phyloP scores from a whole-genome alignment of 495 filamentous ascomycete genomes.

The Penicillium desertorum region DNA sequence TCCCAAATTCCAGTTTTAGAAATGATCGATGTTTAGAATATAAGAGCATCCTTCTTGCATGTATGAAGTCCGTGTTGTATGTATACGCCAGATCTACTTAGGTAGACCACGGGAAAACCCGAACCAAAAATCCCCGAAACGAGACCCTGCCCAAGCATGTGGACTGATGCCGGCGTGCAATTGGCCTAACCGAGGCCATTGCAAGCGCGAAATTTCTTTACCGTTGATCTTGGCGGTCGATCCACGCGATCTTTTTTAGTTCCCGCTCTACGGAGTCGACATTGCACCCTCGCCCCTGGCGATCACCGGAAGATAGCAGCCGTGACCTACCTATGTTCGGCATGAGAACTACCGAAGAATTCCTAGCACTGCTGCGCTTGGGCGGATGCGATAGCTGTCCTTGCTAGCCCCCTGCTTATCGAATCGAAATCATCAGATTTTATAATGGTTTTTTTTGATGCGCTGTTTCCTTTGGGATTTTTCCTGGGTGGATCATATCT shows the following conservation, averaged over 20 bases:
- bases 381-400: not conserved
- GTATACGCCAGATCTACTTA: not conserved
- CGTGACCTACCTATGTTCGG: not conserved
- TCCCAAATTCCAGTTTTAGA: too few species aligned
- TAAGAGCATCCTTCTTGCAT: not conserved
- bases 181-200: not conserved
- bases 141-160: not conserved
- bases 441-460: not conserved
- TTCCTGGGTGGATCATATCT: not conserved
- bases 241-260: slow-evolving; percentile 9
- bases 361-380: not conserved
- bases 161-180: not conserved
- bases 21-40: not conserved
- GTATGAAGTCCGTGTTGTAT: not conserved
- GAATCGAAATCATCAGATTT: too few species aligned
- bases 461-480: not conserved
- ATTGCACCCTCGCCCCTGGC: slow-evolving; percentile 8
- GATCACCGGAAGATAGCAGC: slow-evolving; percentile 7
- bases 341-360: not conserved
- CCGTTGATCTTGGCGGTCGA: slow-evolving; percentile 6
- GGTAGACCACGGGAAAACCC: not conserved
- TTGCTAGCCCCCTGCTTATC: not conserved
- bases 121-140: not conserved
- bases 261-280: slow-evolving; percentile 12
- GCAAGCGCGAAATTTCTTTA: not conserved